Percentiles rank a stretch among this genome's conserved stretches.
phyloP scores from a whole-genome alignment of 306 rosid species.

The Ormosia emarginata region DNA sequence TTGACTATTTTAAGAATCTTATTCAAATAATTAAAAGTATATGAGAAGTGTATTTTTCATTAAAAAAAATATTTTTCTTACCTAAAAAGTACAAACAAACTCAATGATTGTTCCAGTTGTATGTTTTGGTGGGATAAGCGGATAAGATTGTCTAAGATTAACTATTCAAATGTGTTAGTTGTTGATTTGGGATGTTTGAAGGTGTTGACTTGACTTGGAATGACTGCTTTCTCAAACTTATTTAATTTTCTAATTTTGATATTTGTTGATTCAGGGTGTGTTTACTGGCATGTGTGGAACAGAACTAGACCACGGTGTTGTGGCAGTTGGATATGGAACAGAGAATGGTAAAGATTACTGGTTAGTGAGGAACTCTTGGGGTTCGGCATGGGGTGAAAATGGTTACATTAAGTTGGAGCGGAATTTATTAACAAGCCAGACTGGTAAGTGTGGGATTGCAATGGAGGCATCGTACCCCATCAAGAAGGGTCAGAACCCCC shows the following conservation, averaged over 20 bases:
- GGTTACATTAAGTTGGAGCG: conserved; percentile 79
- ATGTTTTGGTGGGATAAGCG: background rate
- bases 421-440: conserved; percentile 24
- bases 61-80: no score
- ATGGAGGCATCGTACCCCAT: conserved; percentile 75
- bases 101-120: background rate
- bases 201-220: background rate
- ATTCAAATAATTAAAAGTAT: no score
- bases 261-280: conserved; percentile 54
- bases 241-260: background rate
- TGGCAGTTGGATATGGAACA: conserved; percentile 72
- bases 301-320: conserved; percentile 79
- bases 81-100: no score
- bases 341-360: conserved; percentile 66
- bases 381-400: conserved; percentile 69
- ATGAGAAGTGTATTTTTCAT: no score
- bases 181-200: background rate
- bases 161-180: background rate
- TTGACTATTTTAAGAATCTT: no score
- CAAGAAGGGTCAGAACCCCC: conserved; percentile 76
- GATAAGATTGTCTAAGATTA: background rate
- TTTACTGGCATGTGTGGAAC: conserved; percentile 86
- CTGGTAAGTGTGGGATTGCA: conserved; percentile 88
- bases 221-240: background rate
- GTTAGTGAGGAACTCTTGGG: conserved; percentile 94